Evolutionary conservation across 2,329 filamentous ascomycete genomes (phyloP), one percentile per base, ranked within the genome.

Genomic region (Phialemonium atrogriseum): DNA sequence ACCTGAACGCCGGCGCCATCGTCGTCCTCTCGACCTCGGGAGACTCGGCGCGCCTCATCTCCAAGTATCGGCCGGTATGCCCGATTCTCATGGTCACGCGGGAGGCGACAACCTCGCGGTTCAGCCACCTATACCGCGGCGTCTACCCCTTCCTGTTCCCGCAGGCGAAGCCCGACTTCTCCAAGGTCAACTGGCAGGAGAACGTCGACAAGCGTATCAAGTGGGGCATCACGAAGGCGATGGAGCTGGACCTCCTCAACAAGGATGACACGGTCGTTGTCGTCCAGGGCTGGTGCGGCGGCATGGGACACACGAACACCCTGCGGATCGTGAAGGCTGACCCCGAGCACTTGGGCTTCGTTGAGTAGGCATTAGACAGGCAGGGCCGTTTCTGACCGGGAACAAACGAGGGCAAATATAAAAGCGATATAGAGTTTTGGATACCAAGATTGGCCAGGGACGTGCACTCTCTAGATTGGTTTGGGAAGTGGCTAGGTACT

Each of bases 81-180:
- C 91, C 91, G 49, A 95, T 98, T 67, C 88, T 98, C 72, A 96
- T 96, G 89, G 84, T 98, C 43, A 94, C 89, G 44, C 82, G 91
- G 51, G 94, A 83, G 59, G 65, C 77, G 29, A 77, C 74, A 44
- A 84, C 91, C 32, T 83, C 87, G 39, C 76, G 91, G 64, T 96
- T 91, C 63, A 83, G 79, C 46, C 91, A 98, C 62, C 66, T 98
- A 59, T 96, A 95, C 70, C 89, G 91, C 56, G 91, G 91, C 50
- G 89, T 98, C 41, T 98, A 95, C 59, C 91, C 91, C 37, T 98
- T 98, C 82, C 72, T 83, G 52, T 96, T 95, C 73, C 76, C 81
- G 33, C 84, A 94, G 69, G 64, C 68, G 50, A 96, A 96, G 79
- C 91, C 91, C 49, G 86, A 98, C 68, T 98, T 96, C 65, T 75